Percentiles rank a stretch among this genome's conserved stretches.
Conservation (phyloP, 768 basidiomycete species). For the Pleurotus tuoliensis region DNA sequence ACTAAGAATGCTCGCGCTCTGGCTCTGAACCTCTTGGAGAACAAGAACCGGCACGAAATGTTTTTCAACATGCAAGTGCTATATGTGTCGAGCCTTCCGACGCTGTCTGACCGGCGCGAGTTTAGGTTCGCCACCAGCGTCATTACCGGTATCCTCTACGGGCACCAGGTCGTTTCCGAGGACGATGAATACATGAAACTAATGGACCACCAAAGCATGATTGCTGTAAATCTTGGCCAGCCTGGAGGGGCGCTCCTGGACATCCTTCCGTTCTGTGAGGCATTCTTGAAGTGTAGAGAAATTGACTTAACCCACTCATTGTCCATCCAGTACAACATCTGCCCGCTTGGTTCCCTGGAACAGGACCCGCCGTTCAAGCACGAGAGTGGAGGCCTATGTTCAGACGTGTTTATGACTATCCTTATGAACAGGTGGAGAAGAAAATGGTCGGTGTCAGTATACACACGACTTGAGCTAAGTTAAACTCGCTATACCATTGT, state of each 20-base stretch:
- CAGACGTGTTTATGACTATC: conserved; percentile 30
- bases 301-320: not conserved
- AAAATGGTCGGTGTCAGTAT: conserved; percentile 23
- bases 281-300: not conserved
- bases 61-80: not conserved
- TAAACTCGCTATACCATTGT: not conserved
- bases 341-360: conserved; percentile 34
- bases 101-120: no score
- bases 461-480: not conserved
- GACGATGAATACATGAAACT: conserved; percentile 19
- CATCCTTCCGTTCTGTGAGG: conserved; percentile 7
- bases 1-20: conserved; percentile 36
- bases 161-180: conserved; percentile 14
- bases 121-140: conserved; percentile 7
- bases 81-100: no score
- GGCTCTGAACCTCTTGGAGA: not conserved
- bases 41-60: not conserved
- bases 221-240: conserved; percentile 7
- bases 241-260: conserved; percentile 15
- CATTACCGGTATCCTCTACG: conserved; percentile 19
- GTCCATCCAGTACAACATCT: conserved; percentile 14
- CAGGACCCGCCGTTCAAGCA: conserved; percentile 37
- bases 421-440: conserved; percentile 32
- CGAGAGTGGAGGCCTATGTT: conserved; percentile 25
- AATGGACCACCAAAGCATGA: conserved; percentile 12